phyloP scores from a whole-genome alignment of 352 stramenopile species.

The Phytophthora litchii region DNA sequence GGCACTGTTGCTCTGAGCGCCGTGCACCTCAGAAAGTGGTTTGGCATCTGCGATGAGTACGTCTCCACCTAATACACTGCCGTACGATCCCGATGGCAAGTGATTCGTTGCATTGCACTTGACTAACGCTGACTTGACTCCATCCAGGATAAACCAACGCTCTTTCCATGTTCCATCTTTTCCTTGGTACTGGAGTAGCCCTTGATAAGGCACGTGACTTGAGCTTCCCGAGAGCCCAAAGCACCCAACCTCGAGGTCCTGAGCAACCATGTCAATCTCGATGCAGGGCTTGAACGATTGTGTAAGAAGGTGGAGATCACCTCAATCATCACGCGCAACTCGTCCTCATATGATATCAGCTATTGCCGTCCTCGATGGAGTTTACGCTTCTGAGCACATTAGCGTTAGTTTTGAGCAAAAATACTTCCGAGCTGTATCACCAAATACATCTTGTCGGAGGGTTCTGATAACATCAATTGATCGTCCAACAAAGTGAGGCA shows the following conservation, averaged over 20 bases:
- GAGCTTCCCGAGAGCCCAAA: slow-evolving; percentile 20
- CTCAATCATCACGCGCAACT: background rate
- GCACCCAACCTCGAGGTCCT: slow-evolving; percentile 29
- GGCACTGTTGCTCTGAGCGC: slow-evolving; percentile 5
- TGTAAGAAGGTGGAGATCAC: background rate
- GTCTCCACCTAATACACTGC: slow-evolving; percentile 41
- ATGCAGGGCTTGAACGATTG: slow-evolving; percentile 4
- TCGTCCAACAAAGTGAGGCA: background rate
- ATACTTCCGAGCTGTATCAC: slow-evolving; percentile 18
- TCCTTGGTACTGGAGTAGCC: slow-evolving; percentile 55
- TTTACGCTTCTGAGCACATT: background rate
- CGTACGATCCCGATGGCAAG: slow-evolving; percentile 34
- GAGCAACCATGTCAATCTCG: slow-evolving; percentile 18
- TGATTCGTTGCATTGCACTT: slow-evolving; percentile 50
- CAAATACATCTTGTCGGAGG: background rate
- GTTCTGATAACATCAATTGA: slow-evolving; percentile 23
- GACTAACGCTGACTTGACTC: slow-evolving; percentile 40
- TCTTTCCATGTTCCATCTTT: slow-evolving; percentile 62
- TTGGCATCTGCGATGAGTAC: slow-evolving; percentile 38
- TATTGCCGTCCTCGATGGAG: slow-evolving; percentile 22
- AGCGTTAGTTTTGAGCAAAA: slow-evolving; percentile 10
- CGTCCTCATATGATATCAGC: slow-evolving; percentile 14
- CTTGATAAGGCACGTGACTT: slow-evolving; percentile 44
- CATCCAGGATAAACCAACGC: slow-evolving; percentile 73
- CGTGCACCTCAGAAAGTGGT: slow-evolving; percentile 24